Conservation (phyloP, 2,329 filamentous ascomycete species). For the Fusarium circinatum region DNA sequence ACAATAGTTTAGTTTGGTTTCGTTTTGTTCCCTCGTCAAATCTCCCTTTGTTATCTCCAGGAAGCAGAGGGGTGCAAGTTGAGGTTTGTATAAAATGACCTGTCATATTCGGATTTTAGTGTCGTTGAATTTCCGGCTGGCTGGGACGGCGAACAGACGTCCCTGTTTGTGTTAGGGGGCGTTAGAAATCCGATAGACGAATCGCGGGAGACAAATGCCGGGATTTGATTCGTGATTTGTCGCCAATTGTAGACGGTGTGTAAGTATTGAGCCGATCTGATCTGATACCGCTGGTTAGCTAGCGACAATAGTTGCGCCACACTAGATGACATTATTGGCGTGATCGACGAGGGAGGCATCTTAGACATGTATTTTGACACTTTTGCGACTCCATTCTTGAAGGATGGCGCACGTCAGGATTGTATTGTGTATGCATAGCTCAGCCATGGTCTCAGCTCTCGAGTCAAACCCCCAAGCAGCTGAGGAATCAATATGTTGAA, state of each 20-base stretch:
- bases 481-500: constrained; percentile 9
- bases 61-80: constrained; percentile 18
- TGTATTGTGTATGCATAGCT: background rate
- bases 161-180: constrained; percentile 29
- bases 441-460: background rate
- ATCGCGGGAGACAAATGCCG: constrained; percentile 25
- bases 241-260: constrained; percentile 24
- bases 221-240: constrained; percentile 26
- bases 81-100: constrained; percentile 26
- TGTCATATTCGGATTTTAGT: constrained; percentile 32
- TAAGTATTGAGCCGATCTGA: constrained; percentile 29
- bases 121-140: constrained; percentile 28
- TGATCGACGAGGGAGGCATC: constrained; percentile 1
- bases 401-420: background rate
- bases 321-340: constrained; percentile 9
- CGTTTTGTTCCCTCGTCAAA: constrained; percentile 10
- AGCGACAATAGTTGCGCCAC: constrained; percentile 18
- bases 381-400: background rate
- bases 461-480: background rate
- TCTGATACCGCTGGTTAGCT: constrained; percentile 25
- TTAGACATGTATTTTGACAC: constrained; percentile 19
- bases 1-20: background rate
- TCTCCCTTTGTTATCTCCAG: constrained; percentile 17
- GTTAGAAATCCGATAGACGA: constrained; percentile 35
- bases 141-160: constrained; percentile 37